Base-by-base conservation (phyloP, 1,284 basidiomycete genomes). In the Sparassis latifolia region DNA sequence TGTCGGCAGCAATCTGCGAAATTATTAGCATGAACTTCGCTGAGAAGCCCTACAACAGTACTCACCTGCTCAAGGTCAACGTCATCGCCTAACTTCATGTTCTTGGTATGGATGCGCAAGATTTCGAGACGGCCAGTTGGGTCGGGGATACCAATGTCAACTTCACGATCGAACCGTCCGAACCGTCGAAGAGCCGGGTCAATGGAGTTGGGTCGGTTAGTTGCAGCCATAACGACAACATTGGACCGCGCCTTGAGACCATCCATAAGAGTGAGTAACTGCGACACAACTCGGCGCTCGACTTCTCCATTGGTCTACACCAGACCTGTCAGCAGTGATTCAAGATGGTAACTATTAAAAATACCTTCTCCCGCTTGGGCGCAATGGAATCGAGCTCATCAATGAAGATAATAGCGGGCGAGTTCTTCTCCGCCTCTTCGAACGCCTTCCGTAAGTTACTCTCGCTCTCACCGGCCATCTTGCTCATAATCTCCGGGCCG, bases 331-430 rank as follows among this genome's bases (percentile, higher is more conserved):
- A 65, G 20, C 33, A 1, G 10, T 33, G 38, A 20, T 20, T 32
- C 40, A 28, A 7, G 45, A 42, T 9, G 42, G 37, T 43, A 45
- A n/a, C 40, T 41, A 39, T 33, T 45, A 46, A 42, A 40, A 32
- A 51, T n/a, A 84, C 86, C 82, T 99, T 98, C 76, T 99, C 96
- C 82, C 96, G 92, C 76, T 99, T 99, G 32, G 97, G 97, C 10
- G 96, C 97, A 62, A 99, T 99, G 0, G 95, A 97, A 69, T 99
- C 97, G 60, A 99, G 92, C 75, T 99, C 96, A 72, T 99, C 96
- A 65, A 97, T 97, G 77, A 99, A 99, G 75, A 99, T 99, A 76
- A 99, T 99, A 38, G 96, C 89, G 29, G 96, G 96, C n/a, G 92
- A 94, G 74, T 98, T 98, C 82, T 98, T 98, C 76, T 99, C 96